A percentile compares a stretch with the other conserved stretches of the same genome.
Conservation (phyloP, 2,329 filamentous ascomycete species). For the Thelonectria olida region DNA sequence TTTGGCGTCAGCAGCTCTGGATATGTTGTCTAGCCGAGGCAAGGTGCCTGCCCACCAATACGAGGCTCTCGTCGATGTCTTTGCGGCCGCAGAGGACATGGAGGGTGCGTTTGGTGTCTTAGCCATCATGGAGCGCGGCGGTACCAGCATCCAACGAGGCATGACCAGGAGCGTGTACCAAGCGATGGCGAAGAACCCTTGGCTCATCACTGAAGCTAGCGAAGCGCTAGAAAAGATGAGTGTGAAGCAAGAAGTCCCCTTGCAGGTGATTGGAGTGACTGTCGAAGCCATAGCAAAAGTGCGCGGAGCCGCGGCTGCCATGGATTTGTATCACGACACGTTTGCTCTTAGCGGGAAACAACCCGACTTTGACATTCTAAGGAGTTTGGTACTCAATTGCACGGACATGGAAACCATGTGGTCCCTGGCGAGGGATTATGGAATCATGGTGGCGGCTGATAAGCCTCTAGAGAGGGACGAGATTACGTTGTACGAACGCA, state of each 20-base stretch:
- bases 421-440: conserved; percentile 44
- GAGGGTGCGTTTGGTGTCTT: conserved; percentile 74
- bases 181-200: conserved; percentile 59
- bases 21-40: conserved; percentile 49
- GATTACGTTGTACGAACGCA: conserved; percentile 32
- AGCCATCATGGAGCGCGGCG: conserved; percentile 72
- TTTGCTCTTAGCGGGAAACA: conserved; percentile 41
- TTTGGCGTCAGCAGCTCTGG: conserved; percentile 77
- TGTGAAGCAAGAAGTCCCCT: conserved; percentile 47
- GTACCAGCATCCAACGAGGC: conserved; percentile 61
- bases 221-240: conserved; percentile 63
- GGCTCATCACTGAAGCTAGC: conserved; percentile 62
- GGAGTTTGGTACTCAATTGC: conserved; percentile 44
- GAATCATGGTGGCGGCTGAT: conserved; percentile 26
- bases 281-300: conserved; percentile 46
- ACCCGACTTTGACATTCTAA: conserved; percentile 39
- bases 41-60: conserved; percentile 76
- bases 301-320: conserved; percentile 42
- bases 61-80: conserved; percentile 79
- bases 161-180: conserved; percentile 72
- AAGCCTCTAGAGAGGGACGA: conserved; percentile 22
- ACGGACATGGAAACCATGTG: conserved; percentile 34
- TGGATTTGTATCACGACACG: conserved; percentile 45
- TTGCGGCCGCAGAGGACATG: conserved; percentile 68
- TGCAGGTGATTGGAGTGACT: conserved; percentile 46